Percentiles rank a stretch among this genome's conserved stretches.
phyloP scores from a whole-genome alignment of 129 eudicot species.

The Tagetes erecta region DNA sequence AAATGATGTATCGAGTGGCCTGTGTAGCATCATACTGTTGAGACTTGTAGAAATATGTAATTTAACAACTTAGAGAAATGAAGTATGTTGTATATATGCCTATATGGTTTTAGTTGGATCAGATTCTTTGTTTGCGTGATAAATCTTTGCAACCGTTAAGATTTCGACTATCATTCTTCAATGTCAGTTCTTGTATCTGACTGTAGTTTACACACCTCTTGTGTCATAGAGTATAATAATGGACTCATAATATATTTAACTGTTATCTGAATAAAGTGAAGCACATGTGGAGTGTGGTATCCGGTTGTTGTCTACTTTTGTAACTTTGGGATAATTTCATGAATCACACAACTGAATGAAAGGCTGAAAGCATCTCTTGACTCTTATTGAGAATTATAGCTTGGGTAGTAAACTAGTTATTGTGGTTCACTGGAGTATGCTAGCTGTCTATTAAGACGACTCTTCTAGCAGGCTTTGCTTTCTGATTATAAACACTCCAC shows the following conservation, averaged over 20 bases:
- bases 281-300: background rate
- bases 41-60: background rate
- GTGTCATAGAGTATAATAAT: background rate
- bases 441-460: background rate
- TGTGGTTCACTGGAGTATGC: background rate
- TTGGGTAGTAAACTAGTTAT: background rate
- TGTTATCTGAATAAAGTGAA: background rate
- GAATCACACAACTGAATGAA: background rate
- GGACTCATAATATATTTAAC: background rate
- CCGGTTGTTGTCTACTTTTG: background rate
- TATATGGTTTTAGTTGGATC: slow-evolving; percentile 19
- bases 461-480: background rate
- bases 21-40: background rate
- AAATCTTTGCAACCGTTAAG: background rate
- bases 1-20: background rate
- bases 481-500: background rate
- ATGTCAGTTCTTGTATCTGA: background rate
- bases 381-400: background rate
- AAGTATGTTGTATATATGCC: too few relatives aligned
- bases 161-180: background rate
- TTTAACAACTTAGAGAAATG: background rate
- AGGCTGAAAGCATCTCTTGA: too few relatives aligned
- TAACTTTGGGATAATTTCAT: background rate
- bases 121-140: slow-evolving; percentile 8
- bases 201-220: background rate